phyloP scores from a whole-genome alignment of 768 basidiomycete species.

The Fomitopsis pulvina region DNA sequence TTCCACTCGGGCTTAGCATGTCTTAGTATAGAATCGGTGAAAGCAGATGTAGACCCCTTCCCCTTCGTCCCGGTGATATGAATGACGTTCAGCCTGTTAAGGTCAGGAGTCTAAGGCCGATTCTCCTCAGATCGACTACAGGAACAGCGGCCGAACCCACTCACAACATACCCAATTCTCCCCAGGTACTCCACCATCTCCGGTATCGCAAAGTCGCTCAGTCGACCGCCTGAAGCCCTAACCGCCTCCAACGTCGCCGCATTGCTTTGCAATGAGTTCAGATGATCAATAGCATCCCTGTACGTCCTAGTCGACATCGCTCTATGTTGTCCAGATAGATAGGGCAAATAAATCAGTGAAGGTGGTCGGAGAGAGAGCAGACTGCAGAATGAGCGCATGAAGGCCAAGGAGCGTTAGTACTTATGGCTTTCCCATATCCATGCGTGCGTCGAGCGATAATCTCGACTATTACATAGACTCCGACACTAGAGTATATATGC shows the following conservation, averaged over 20 bases:
- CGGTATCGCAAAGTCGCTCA: slow-evolving; percentile 58
- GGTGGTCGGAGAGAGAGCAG: neutral
- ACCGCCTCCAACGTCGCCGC: slow-evolving; percentile 86
- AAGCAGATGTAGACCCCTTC: slow-evolving; percentile 96
- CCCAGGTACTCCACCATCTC: slow-evolving; percentile 89
- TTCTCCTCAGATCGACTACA: slow-evolving; percentile 6
- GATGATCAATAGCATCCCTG: slow-evolving; percentile 60
- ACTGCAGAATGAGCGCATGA: neutral
- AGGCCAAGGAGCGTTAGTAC: too few species aligned
- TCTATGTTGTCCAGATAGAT: slow-evolving; percentile 15
- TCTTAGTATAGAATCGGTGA: slow-evolving; percentile 82
- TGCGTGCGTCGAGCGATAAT: too few species aligned
- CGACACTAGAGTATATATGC: too few species aligned
- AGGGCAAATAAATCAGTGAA: neutral
- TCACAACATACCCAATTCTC: slow-evolving; percentile 81
- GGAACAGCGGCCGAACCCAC: slow-evolving; percentile 20
- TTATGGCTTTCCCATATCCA: too few species aligned
- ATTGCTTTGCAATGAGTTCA: slow-evolving; percentile 87
- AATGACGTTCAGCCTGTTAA: slow-evolving; percentile 86
- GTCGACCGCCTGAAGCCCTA: slow-evolving; percentile 61
- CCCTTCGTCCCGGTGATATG: slow-evolving; percentile 99
- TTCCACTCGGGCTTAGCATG: slow-evolving; percentile 67
- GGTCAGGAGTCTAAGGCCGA: slow-evolving; percentile 57
- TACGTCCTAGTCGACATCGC: slow-evolving; percentile 64
- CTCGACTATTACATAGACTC: too few species aligned